phyloP scores from a whole-genome alignment of 345 rosid genomes.

The Jatropha curcas region DNA sequence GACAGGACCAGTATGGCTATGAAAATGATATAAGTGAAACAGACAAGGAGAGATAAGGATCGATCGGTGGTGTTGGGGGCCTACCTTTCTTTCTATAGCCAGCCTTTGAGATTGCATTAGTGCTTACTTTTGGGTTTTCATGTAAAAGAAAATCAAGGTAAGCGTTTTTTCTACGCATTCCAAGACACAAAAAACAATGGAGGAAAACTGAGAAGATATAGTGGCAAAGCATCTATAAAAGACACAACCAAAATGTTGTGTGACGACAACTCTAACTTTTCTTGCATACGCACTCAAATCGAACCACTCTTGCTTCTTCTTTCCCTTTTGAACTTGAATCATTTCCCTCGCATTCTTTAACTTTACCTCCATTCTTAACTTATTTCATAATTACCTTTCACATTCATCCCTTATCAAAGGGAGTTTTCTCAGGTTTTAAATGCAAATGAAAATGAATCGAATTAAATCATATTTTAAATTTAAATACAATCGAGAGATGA shows the following conservation, averaged over 20 bases:
- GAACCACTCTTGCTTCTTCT: background rate
- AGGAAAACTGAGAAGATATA: conserved; percentile 14
- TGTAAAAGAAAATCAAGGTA: conserved; percentile 13
- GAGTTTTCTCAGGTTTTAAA: too few relatives aligned
- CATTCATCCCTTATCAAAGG: too few relatives aligned
- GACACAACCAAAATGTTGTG: conserved; percentile 21
- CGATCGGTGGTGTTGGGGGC: conserved; percentile 13
- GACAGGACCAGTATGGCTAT: conserved; percentile 19
- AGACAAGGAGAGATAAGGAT: conserved; percentile 4
- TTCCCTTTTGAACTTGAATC: background rate
- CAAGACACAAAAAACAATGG: conserved; percentile 12
- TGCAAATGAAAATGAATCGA: too few relatives aligned
- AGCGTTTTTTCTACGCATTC: conserved; percentile 34
- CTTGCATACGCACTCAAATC: conserved; percentile 17
- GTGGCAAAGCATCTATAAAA: conserved; percentile 30
- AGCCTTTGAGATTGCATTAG: conserved; percentile 22
- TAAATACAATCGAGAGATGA: too few relatives aligned
- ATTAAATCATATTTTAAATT: too few relatives aligned
- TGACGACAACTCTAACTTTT: conserved; percentile 21
- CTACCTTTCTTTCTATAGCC: conserved; percentile 19
- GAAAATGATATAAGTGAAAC: conserved; percentile 8
- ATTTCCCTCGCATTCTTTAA: background rate
- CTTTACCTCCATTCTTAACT: background rate
- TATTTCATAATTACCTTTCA: background rate
- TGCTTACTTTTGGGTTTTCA: conserved; percentile 28